Evolutionary conservation across 2,329 filamentous ascomycete genomes (phyloP), one percentile per base, ranked within the genome.

Genomic region (Pseudogymnoascus sp.): DNA sequence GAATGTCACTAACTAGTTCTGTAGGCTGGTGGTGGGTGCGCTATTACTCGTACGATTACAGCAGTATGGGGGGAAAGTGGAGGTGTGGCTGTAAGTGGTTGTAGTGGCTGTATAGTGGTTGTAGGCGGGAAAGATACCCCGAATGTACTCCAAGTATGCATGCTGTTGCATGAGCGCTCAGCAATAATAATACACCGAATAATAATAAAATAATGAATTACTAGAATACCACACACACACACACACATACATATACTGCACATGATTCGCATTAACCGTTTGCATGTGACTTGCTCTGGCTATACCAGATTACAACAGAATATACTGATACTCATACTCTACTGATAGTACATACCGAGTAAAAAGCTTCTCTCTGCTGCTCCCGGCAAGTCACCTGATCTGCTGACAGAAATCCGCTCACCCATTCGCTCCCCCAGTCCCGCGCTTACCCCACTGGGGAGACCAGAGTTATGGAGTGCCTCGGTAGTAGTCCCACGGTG

Each of bases 401-500:
- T 53, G 47, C 47, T 53, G 47, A 53, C 47, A 20, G 47, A 53
- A 53, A 53, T 33, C 47, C 9, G 28, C 47, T 14, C 47, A 14
- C 2, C 47, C 47, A 53, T 53, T 53, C 47, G 47, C 47, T 20
- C 47, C 47, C 47, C 28, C 47, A 53, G 47, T n/a, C 38, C 38
- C 28, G 47, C 47, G 47, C 47, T 53, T 53, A 53, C 25, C 28
- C 43, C 47, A 33, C 22, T 33, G 43, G n/a, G 43, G 41, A 2
- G 25, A 12, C 15, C 43, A 36, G 30, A 33, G 22, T 22, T 22
- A 22, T 22, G 22, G 57, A 39, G 22, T n/a, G 25, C 57, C 57
- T 58, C 57, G 57, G 57, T 39, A 58, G 38, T 36, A 4, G 47
- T 37, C 57, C 35, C 33, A 38, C 14, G 14, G 57, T 58, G 57